Evolutionary conservation across 371 early-diverging fungal species (phyloP).

Genomic region (Haplosporangium sp.): DNA sequence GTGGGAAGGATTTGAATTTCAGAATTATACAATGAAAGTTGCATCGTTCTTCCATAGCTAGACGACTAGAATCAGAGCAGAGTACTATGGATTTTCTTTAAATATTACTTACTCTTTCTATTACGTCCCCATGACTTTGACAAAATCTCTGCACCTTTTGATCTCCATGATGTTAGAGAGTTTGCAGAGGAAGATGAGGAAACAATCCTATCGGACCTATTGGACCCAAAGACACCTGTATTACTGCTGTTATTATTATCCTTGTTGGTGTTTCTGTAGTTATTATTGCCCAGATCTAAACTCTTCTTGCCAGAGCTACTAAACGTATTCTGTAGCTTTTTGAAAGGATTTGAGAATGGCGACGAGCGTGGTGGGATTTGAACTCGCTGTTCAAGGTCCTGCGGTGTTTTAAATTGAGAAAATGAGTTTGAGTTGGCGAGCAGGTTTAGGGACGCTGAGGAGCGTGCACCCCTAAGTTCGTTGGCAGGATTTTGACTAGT

Average conservation of each 20-base stretch:
- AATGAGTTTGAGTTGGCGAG: conserved; percentile 14
- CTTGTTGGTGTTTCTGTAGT: neutral
- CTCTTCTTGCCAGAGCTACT: conserved; percentile 14
- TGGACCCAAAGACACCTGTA: neutral
- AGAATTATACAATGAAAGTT: neutral
- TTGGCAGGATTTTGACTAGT: neutral
- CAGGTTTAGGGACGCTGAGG: conserved; percentile 26
- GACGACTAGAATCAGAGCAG: neutral
- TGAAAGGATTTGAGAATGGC: conserved; percentile 46
- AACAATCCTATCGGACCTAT: conserved; percentile 8
- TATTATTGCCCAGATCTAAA: conserved; percentile 11
- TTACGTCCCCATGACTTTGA: conserved; percentile 41
- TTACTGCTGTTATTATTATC: neutral
- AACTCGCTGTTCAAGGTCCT: conserved; percentile 13
- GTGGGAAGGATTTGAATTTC: neutral
- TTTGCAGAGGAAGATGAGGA: conserved; percentile 42
- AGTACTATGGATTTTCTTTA: no score
- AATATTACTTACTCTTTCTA: conserved; percentile 42
- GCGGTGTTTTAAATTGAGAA: conserved; percentile 1
- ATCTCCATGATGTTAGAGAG: conserved; percentile 44
- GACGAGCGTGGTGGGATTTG: conserved; percentile 15
- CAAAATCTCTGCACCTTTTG: conserved; percentile 50
- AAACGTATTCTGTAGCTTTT: conserved; percentile 35
- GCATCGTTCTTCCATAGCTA: conserved; percentile 1
- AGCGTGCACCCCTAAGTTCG: conserved; percentile 18